A percentile compares a stretch with the other conserved stretches of the same genome.
Conservation (phyloP, 1,284 basidiomycete genomes). For the Cystobasidiaceae sp. region DNA sequence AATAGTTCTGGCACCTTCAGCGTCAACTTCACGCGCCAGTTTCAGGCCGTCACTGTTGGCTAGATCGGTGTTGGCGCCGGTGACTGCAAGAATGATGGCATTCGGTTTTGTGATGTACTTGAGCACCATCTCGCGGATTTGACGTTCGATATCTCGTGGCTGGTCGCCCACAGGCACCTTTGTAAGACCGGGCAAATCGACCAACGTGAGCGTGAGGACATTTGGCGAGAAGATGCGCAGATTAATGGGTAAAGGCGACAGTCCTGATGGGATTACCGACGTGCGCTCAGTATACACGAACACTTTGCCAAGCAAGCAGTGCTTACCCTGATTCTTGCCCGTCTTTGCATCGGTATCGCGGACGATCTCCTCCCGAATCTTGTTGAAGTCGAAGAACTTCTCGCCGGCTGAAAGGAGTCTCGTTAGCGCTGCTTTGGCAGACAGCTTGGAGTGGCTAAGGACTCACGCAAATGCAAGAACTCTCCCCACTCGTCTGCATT, state of each 20-base stretch:
- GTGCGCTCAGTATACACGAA: background rate
- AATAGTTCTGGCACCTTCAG: conserved; percentile 88
- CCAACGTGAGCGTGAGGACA: conserved; percentile 90
- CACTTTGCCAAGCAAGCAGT: background rate
- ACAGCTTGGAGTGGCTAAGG: background rate
- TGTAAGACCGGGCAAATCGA: conserved; percentile 93
- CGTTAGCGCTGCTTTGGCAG: conserved; percentile 49
- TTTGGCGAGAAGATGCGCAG: conserved; percentile 93
- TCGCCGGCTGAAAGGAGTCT: conserved; percentile 60
- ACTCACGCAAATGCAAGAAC: conserved; percentile 63
- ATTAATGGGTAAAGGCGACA: conserved; percentile 94
- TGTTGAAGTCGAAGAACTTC: conserved; percentile 95
- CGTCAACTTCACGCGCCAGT: conserved; percentile 91
- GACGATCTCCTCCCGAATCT: conserved; percentile 93
- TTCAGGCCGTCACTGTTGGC: conserved; percentile 98
- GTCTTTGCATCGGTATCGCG: conserved; percentile 97
- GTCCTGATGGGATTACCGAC: conserved; percentile 54
- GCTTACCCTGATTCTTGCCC: conserved; percentile 76
- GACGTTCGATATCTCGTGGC: conserved; percentile 93
- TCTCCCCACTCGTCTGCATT: conserved; percentile 97
- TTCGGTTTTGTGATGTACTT: conserved; percentile 92
- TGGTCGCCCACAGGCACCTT: conserved; percentile 95
- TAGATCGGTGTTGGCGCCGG: conserved; percentile 91
- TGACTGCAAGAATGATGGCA: conserved; percentile 81
- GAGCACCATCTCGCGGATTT: conserved; percentile 92